A percentile compares a stretch with the other conserved stretches of the same genome.
phyloP scores from a whole-genome alignment of 2,329 filamentous ascomycete species.

The Trichoderma sp. region DNA sequence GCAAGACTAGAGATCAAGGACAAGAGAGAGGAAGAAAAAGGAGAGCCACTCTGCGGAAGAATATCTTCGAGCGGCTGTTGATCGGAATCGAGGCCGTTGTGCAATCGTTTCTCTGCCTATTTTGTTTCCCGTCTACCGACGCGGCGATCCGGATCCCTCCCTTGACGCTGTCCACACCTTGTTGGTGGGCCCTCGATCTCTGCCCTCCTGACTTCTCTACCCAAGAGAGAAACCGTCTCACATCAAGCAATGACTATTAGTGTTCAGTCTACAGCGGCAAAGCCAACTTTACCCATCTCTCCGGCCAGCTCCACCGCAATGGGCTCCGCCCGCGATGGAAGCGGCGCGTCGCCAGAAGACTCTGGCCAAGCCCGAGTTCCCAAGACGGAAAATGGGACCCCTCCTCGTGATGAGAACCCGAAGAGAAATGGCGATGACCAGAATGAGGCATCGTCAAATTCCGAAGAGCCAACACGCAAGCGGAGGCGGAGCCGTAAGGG shows the following conservation, averaged over 20 bases:
- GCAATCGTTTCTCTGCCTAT: not conserved
- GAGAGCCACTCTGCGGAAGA: not conserved
- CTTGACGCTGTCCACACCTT: not conserved
- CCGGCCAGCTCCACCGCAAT: constrained; percentile 21
- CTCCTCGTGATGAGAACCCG: not conserved
- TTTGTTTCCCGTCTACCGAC: not conserved
- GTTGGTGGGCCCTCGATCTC: not conserved
- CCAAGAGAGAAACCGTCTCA: not conserved
- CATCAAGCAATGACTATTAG: constrained; percentile 18
- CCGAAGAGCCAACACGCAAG: constrained; percentile 42
- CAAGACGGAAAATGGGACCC: constrained; percentile 6
- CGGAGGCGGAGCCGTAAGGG: constrained; percentile 74
- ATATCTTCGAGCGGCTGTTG: not conserved
- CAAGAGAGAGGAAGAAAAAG: not conserved
- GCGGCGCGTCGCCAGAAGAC: constrained; percentile 9
- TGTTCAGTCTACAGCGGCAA: not conserved
- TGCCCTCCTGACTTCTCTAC: not conserved
- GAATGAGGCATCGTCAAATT: constrained; percentile 21
- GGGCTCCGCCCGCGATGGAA: constrained; percentile 16
- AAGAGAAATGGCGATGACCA: constrained; percentile 7
- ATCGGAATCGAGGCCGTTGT: not conserved
- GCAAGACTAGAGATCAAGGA: not conserved
- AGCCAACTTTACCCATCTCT: constrained; percentile 18
- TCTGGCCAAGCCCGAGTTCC: not conserved
- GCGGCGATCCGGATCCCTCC: not conserved